A percentile compares a stretch with the other conserved stretches of the same genome.
phyloP scores from a whole-genome alignment of 371 early-diverging fungal species.

The Rhizomucor pusillus region DNA sequence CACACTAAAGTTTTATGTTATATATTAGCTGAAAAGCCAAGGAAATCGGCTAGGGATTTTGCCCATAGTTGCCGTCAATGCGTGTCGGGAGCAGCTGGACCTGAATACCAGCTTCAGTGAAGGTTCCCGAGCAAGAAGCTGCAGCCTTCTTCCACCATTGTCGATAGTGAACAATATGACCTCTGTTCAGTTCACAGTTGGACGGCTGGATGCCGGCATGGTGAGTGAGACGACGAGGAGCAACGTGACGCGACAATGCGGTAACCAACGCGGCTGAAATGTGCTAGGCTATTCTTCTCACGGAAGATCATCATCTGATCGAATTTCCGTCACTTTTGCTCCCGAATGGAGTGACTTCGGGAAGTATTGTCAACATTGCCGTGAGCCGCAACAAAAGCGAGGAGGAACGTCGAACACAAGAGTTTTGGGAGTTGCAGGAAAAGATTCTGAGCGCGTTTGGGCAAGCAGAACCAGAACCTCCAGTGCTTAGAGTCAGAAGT shows the following conservation, averaged over 20 bases:
- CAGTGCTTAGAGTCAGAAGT: slow-evolving; percentile 70
- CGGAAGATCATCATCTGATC: slow-evolving; percentile 95
- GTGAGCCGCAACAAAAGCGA: slow-evolving; percentile 84
- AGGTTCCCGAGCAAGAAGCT: too few species aligned
- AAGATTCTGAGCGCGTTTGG: slow-evolving; percentile 80
- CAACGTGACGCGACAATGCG: neutral
- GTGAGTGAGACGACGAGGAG: slow-evolving; percentile 34
- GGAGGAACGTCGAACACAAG: slow-evolving; percentile 76
- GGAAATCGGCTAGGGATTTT: too few species aligned
- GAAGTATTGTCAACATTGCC: slow-evolving; percentile 92
- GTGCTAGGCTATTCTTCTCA: slow-evolving; percentile 82
- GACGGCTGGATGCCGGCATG: slow-evolving; percentile 91
- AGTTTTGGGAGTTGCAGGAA: slow-evolving; percentile 86
- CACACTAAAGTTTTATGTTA: too few species aligned
- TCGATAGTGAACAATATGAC: slow-evolving; percentile 18
- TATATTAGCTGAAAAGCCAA: too few species aligned
- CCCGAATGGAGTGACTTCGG: slow-evolving; percentile 89
- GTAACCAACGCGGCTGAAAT: neutral
- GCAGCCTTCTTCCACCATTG: too few species aligned
- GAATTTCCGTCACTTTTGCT: slow-evolving; percentile 96
- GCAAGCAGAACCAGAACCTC: slow-evolving; percentile 72
- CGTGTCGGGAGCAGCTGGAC: too few species aligned
- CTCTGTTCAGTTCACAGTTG: slow-evolving; percentile 84
- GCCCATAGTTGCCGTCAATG: too few species aligned
- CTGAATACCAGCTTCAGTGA: too few species aligned